Evolutionary conservation across 176 grass and related monocot species (phyloP).

Genomic region (Raddia guianensis): DNA sequence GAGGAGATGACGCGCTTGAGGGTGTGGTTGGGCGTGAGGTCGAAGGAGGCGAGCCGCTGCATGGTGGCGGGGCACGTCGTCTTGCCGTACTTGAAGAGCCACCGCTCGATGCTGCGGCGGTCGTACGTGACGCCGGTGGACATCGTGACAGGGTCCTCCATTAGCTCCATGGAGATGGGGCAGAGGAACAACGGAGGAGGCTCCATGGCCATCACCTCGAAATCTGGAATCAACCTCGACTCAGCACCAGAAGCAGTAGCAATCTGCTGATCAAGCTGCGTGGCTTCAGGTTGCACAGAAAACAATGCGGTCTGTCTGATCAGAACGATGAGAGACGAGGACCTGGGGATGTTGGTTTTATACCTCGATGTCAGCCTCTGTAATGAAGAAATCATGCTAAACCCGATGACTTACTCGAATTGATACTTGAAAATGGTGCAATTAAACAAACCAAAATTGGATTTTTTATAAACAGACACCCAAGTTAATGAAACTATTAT

Average conservation of each 20-base stretch:
- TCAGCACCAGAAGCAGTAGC: conserved; percentile 11
- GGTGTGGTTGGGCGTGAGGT: conserved; percentile 70
- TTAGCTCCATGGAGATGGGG: conserved; percentile 79
- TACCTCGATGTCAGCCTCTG: conserved; percentile 20
- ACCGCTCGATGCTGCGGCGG: conserved; percentile 66
- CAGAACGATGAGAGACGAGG: conserved; percentile 17
- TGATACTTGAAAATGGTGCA: too few species aligned
- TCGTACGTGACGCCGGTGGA: conserved; percentile 68
- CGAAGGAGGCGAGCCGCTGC: conserved; percentile 48
- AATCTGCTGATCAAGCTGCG: conserved; percentile 18
- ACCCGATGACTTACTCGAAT: conserved; percentile 9
- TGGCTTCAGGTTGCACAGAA: neutral
- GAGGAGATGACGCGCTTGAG: conserved; percentile 63
- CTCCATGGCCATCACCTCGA: conserved; percentile 35
- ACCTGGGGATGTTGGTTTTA: conserved; percentile 31
- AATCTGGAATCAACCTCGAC: conserved; percentile 5
- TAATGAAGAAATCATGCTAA: conserved; percentile 31
- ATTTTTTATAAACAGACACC: too few species aligned
- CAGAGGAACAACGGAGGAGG: conserved; percentile 48
- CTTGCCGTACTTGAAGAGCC: conserved; percentile 67
- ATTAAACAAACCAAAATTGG: too few species aligned
- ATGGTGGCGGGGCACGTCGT: conserved; percentile 68
- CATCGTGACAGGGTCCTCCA: conserved; percentile 70
- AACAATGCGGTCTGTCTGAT: conserved; percentile 1
- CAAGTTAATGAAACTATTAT: too few species aligned